Evolutionary conservation across 495 filamentous ascomycete genomes (phyloP), one percentile per base, ranked within the genome.

Genomic region (Clavariopsis aquatica): DNA sequence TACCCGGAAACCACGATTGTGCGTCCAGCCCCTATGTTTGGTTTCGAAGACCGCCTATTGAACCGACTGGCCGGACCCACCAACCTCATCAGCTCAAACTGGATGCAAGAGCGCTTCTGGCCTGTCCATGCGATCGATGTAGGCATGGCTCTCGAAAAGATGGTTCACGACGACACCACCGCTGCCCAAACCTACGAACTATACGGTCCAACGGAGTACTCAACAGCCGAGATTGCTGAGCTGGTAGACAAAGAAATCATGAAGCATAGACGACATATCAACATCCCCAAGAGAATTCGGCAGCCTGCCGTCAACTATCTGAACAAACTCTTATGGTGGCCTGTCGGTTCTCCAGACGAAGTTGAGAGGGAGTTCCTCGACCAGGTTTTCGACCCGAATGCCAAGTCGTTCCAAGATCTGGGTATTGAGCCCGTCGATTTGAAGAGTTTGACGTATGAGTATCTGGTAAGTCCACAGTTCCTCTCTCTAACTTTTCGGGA

Each of bases 1-100:
- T 99, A 93, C 81, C 95, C 94, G 13, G 94, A 99, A 77, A 96
- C 94, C 20, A 99, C 95, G 53, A 95, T 99, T 72, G 94, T 99
- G 69, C 87, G 94, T 52, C 94, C 94, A 41, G 89, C 93, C 10
- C 94, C 94, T 15, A 84, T 96, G 78, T 99, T 92, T 75, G 94
- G 94, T 43, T 93, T 89, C 75, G 94, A 99, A 75, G 94, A 99
- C 77, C 86, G 86, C 65, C 86, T 99, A 38, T 87, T 99, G 31
- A 86, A 93, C 77, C 89, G 82, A 73, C 86, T 98, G 51, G 94
- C 93, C 51, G 80, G 86, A 52, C 78, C 85, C 24, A 83, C 81
- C 60, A 96, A 96, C 75, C 62, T 95, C 49, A 84, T 98, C 74
- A 96, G 90, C 22, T 82, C 91, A 52, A 99, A 99, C 79, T 82